Percentiles rank a stretch among this genome's conserved stretches.
Evolutionary conservation across 768 basidiomycete genomes (phyloP).

Genomic region (Amanita exitialis): DNA sequence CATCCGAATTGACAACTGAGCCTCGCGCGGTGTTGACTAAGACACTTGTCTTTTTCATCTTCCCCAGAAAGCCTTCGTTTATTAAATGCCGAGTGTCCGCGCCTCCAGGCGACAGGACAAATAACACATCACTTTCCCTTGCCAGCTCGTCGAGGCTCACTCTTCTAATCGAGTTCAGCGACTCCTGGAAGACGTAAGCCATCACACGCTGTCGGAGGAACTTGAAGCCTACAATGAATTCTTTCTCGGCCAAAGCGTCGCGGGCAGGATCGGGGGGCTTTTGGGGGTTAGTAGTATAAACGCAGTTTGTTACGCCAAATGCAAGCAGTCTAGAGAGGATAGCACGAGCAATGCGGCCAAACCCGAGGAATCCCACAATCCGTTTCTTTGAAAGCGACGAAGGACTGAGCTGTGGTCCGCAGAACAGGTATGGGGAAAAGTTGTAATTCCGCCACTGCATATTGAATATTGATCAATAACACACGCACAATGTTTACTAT

Average conservation of each 20-base stretch:
- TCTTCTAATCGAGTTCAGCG: conserved; percentile 31
- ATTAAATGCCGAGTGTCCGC: conserved; percentile 63
- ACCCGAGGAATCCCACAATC: conserved; percentile 87
- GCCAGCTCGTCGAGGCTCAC: conserved; percentile 67
- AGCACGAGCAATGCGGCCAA: conserved; percentile 88
- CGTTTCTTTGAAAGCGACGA: conserved; percentile 37
- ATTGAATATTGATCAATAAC: neutral
- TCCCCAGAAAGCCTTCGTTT: conserved; percentile 55
- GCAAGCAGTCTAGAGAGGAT: conserved; percentile 70
- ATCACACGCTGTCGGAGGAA: neutral
- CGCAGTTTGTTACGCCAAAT: conserved; percentile 68
- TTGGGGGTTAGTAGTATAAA: conserved; percentile 56
- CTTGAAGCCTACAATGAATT: conserved; percentile 15
- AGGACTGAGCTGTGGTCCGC: conserved; percentile 72
- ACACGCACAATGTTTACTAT: neutral
- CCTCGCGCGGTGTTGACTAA: conserved; percentile 84
- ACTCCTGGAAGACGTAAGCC: neutral
- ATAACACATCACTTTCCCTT: conserved; percentile 69
- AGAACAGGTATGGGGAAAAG: conserved; percentile 81
- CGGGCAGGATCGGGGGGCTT: conserved; percentile 36
- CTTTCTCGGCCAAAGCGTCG: conserved; percentile 21
- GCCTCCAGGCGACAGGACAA: conserved; percentile 77
- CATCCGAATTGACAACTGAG: conserved; percentile 83
- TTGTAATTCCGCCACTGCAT: conserved; percentile 68
- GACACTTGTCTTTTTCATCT: conserved; percentile 81